Base-by-base conservation (phyloP, 2,329 filamentous ascomycete genomes). In the Phialophora tarda region DNA sequence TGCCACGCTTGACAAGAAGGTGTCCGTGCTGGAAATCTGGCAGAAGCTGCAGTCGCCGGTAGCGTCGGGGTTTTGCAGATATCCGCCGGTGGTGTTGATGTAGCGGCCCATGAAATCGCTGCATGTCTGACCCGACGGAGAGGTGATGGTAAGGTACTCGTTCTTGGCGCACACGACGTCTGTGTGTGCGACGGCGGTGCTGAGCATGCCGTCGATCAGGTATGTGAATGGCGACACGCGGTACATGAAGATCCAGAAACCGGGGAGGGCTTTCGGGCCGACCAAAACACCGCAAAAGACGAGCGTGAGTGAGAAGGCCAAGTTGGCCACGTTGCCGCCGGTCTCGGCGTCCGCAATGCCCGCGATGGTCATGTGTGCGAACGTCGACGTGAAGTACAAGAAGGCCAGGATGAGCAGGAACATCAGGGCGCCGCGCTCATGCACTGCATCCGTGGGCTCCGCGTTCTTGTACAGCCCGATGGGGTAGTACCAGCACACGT, bases 201-300 rank as follows among this genome's bases (percentile, higher is more conserved):
- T 84, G 0, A 94, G 77, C 80, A 96, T 88, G 24, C 88, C 91
- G 10, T 85, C 84, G 28, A 94, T 86, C 17, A 95, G 81, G 76
- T 96, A 97, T 0, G 90, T 93, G 72, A 97, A 91, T 0, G 93
- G 92, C 0, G 89, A 92, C 57, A 93, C 79, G 58, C 90, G 56
- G 76, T 91, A 90, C 89, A 92, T 92, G 79, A 91, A 92, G 67
- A 87, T 86, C 90, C 90, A 93, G 80, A 92, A 92, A 0, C 86
- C 83, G 0, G 90, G 89, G 1, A 92, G 81, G 0, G 82, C 81
- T 3, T 73, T 66, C 0, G 88, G 85, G 0, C 83, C 77, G 66
- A 89, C 86, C 62, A 92, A 78, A 3, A 91, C 89, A 74, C 69
- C 78, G 72, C 84, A 86, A 80, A 90, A 90, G 63, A 86, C 81